Evolutionary conservation across 1,139 yeast species (phyloP).

Genomic region (Meyerozyma sp.): DNA sequence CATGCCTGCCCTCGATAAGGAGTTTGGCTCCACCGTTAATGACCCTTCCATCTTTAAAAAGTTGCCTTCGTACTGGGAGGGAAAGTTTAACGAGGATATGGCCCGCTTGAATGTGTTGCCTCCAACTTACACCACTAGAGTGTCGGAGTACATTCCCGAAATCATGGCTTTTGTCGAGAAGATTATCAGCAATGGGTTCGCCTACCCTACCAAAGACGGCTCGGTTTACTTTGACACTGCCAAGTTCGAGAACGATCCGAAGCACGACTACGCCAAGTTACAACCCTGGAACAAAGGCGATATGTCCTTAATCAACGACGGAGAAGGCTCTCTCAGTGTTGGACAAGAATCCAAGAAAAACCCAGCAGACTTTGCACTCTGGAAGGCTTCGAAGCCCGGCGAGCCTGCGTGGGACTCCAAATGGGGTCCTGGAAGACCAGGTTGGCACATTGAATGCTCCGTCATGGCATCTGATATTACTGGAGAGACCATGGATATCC

Average conservation of each 20-base stretch:
- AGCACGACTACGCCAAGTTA: conserved; percentile 86
- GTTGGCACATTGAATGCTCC: conserved; percentile 99
- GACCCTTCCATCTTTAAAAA: conserved; percentile 81
- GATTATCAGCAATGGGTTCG: conserved; percentile 76
- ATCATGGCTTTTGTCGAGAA: conserved; percentile 72
- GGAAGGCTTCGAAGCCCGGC: conserved; percentile 97
- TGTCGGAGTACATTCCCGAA: conserved; percentile 94
- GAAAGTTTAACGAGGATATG: conserved; percentile 83
- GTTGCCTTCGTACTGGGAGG: conserved; percentile 88
- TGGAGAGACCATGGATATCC: conserved; percentile 85
- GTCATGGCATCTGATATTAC: conserved; percentile 94
- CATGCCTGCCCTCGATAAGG: conserved; percentile 66
- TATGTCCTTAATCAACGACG: conserved; percentile 81
- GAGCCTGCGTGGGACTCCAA: conserved; percentile 95
- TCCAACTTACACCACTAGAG: conserved; percentile 85
- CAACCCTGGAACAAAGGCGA: conserved; percentile 98
- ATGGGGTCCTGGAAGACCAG: conserved; percentile 98
- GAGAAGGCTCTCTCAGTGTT: conserved; percentile 80
- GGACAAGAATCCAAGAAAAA: conserved; percentile 54
- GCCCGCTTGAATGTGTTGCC: conserved; percentile 73
- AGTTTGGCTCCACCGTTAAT: conserved; percentile 68
- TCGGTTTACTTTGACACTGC: conserved; percentile 93
- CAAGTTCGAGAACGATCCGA: conserved; percentile 64
- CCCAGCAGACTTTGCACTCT: conserved; percentile 86
- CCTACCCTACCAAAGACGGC: conserved; percentile 77